Conservation (phyloP, 2,329 filamentous ascomycete genomes). For the Dactylellina haptotyla region DNA sequence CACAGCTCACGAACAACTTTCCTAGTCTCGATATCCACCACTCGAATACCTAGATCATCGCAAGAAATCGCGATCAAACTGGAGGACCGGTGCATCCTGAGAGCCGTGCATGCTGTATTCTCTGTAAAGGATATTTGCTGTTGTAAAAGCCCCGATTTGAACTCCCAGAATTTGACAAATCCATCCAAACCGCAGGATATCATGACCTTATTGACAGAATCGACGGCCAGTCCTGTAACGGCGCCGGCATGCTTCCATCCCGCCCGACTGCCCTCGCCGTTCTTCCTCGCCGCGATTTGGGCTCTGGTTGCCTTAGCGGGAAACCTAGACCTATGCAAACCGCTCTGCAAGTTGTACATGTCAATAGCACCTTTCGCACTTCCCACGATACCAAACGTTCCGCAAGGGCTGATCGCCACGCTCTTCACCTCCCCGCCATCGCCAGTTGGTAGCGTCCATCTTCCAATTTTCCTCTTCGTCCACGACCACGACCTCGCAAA, state of each 20-base stretch:
- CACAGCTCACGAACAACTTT: conserved; percentile 92
- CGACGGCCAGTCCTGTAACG: conserved; percentile 86
- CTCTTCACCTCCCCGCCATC: conserved; percentile 85
- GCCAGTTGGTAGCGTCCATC: conserved; percentile 89
- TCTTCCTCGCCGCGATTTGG: conserved; percentile 64
- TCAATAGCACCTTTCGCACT: conserved; percentile 85
- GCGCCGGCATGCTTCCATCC: conserved; percentile 75
- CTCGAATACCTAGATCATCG: conserved; percentile 84
- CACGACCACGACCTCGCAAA: conserved; percentile 90
- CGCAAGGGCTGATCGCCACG: conserved; percentile 88
- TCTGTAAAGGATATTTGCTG: conserved; percentile 85
- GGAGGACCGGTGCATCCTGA: conserved; percentile 82
- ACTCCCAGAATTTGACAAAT: conserved; percentile 97
- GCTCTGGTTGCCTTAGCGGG: conserved; percentile 80
- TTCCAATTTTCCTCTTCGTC: conserved; percentile 87
- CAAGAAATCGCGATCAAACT: conserved; percentile 90
- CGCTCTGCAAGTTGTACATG: conserved; percentile 97
- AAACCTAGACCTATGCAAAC: conserved; percentile 85
- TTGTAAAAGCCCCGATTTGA: conserved; percentile 79
- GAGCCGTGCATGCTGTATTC: conserved; percentile 77
- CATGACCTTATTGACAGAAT: conserved; percentile 85
- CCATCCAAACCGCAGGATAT: conserved; percentile 90
- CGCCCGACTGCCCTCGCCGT: conserved; percentile 52
- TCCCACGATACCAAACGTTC: conserved; percentile 90
- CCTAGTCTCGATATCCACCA: conserved; percentile 89